Base-by-base conservation (phyloP, 2,329 filamentous ascomycete species). In the Mariannaea sp. region DNA sequence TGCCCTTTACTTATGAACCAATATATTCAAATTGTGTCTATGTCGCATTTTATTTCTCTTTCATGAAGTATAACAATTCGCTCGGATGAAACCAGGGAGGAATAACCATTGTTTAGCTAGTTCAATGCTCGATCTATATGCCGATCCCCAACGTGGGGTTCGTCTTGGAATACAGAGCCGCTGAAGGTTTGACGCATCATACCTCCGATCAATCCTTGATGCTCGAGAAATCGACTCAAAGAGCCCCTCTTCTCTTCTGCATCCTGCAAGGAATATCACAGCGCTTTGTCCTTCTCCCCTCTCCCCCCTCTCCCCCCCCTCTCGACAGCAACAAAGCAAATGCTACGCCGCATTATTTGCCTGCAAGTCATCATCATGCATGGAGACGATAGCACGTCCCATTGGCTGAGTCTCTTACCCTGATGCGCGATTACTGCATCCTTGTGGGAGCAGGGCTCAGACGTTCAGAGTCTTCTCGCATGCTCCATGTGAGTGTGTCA, bases 311-410 rank as follows among this genome's bases (percentile, higher is more conserved):
- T 14, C 33, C n/a, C n/a, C n/a, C 22, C 5, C 22, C 22, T 8
- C 22, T 24, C 22, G 22, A 24, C 8, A 8, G 5, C 22, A 24
- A 24, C 22, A 24, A 24, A 24, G 22, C 22, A 24, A 24, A 24
- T 24, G 22, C 22, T 8, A 24, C 22, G 22, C 22, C 22, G 22
- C 22, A 24, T 24, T 24, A 8, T 24, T 8, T 8, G 22, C n/a
- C 40, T 50, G 52, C 45, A 55, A 55, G 52, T 50, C 52, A 50
- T 55, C n/a, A 14, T 39, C 32, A 46, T 27, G 52, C 52, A 51
- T 55, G 47, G 29, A n/a, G 22, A 32, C 14, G 9, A 38, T 30
- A 12, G 9, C 33, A 20, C 35, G 10, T 27, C 17, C 41, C 30
- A 52, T 52, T 52, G 41, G 49, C n/a, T 4, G 14, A 17, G 14